Evolutionary conservation across 2,329 filamentous ascomycete species (phyloP), one percentile per base, ranked within the genome.

Genomic region (Colletotrichum siamense): DNA sequence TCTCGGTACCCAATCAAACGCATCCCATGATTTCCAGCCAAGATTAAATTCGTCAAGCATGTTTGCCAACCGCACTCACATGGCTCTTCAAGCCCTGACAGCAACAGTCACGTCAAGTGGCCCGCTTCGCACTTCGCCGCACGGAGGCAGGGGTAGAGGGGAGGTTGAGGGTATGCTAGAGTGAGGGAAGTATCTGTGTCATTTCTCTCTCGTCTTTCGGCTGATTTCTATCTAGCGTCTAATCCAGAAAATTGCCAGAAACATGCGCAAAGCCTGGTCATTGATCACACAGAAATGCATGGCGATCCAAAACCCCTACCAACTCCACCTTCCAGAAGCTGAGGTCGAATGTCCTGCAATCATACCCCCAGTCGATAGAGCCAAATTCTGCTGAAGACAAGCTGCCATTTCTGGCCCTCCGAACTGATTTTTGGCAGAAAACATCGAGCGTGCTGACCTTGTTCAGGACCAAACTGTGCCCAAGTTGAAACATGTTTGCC

Each of bases 1-100:
- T 74, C 71, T 70, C 36, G 65, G 71, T 59, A 70, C 28, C 74
- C 71, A 75, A 77, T 75, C 9, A 75, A 13, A 15, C 24, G 9
- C 34, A 30, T 24, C 10, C 55, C 16, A 24, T 18, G 4, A 36
- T 22, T 57, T 34, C n/a, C 10, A 59, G n/a, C 30, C 32, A 10
- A 22, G 26, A 22, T 32, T 18, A 9, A 10, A 39, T 22, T 15
- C 26, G 44, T 44, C 10, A n/a, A 28, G 13, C 10, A n/a, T 67
- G 69, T 75, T 75, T 75, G 73, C 32, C 34, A 39, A 39, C 44
- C n/a, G 7, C 28, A 34, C 66, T 44, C 36, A 49, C 44, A 44
- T 63, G 66, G 57, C 32, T 36, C 32, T 18, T 8, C 6, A 8
- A 5, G 18, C 64, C 39, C 4, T 28, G 39, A 8, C 16, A 22